Conservation (phyloP, 148 eudicot species). For the Rhododendron molle region DNA sequence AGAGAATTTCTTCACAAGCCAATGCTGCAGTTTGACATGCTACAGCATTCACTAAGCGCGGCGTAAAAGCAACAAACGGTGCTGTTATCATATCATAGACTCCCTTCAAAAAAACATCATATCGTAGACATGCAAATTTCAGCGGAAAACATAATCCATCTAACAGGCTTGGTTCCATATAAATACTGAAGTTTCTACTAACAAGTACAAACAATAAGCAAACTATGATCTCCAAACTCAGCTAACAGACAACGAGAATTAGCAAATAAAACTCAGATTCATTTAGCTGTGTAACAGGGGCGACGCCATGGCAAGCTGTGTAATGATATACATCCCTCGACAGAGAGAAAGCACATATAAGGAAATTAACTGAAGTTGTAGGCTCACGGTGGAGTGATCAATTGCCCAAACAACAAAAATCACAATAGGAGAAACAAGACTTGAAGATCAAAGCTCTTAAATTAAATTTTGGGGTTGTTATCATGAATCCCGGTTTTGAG, state of each 20-base stretch:
- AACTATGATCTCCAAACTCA: background rate
- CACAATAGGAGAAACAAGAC: background rate
- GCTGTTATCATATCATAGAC: background rate
- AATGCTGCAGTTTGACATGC: background rate
- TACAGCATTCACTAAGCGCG: background rate
- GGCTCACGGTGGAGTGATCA: background rate
- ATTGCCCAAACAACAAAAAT: background rate
- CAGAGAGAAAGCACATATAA: background rate
- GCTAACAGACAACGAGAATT: background rate
- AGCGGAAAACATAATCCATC: background rate
- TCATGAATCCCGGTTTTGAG: background rate
- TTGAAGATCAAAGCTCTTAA: background rate
- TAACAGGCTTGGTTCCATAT: background rate
- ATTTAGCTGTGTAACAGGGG: background rate
- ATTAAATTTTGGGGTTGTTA: conserved; percentile 5
- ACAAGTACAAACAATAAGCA: background rate
- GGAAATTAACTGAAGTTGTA: background rate
- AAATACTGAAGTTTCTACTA: background rate
- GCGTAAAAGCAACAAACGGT: background rate
- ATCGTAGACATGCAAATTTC: background rate
- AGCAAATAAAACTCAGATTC: background rate
- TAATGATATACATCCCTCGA: background rate
- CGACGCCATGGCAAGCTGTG: background rate
- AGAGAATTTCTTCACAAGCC: background rate
- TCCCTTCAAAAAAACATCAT: too few relatives aligned